phyloP scores from a whole-genome alignment of 73 alveolate genomes.

The Effrenium voratum region DNA sequence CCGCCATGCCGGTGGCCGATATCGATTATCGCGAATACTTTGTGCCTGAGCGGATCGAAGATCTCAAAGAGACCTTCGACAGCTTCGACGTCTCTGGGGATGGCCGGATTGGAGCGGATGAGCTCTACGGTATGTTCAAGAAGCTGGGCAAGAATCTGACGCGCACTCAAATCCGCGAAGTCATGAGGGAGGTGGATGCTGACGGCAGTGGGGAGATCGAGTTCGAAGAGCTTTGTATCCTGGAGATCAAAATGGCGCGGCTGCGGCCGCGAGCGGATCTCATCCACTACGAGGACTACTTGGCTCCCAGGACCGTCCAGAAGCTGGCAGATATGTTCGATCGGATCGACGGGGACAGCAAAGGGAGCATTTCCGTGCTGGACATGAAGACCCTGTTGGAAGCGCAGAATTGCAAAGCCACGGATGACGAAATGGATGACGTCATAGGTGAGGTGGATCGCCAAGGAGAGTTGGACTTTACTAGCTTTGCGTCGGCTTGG shows the following conservation, averaged over 20 bases:
- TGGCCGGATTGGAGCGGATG: slow-evolving; percentile 88
- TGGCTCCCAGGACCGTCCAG: slow-evolving; percentile 47
- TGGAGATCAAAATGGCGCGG: slow-evolving; percentile 91
- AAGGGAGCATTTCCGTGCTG: slow-evolving; percentile 33
- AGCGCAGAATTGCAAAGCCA: slow-evolving; percentile 69
- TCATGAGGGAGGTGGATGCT: slow-evolving; percentile 90
- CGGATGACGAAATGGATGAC: slow-evolving; percentile 63
- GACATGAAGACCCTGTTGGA: slow-evolving; percentile 76
- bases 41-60: slow-evolving; percentile 53
- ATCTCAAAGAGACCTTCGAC: slow-evolving; percentile 81
- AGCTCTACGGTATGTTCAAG: slow-evolving; percentile 90
- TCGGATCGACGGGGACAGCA: slow-evolving; percentile 37
- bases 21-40: slow-evolving; percentile 70
- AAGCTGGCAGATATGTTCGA: slow-evolving; percentile 71
- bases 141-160: slow-evolving; percentile 88
- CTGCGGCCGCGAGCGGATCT: slow-evolving; percentile 69
- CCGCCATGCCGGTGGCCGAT: slow-evolving; percentile 81
- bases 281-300: slow-evolving; percentile 43
- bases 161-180: slow-evolving; percentile 78
- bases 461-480: slow-evolving; percentile 58
- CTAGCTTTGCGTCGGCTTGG: slow-evolving; percentile 48
- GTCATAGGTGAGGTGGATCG: slow-evolving; percentile 10
- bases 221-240: slow-evolving; percentile 68
- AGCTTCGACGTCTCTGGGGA: slow-evolving; percentile 87
- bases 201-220: slow-evolving; percentile 90